Conservation (phyloP, 2,329 filamentous ascomycete genomes). For the Penicillium sp. region DNA sequence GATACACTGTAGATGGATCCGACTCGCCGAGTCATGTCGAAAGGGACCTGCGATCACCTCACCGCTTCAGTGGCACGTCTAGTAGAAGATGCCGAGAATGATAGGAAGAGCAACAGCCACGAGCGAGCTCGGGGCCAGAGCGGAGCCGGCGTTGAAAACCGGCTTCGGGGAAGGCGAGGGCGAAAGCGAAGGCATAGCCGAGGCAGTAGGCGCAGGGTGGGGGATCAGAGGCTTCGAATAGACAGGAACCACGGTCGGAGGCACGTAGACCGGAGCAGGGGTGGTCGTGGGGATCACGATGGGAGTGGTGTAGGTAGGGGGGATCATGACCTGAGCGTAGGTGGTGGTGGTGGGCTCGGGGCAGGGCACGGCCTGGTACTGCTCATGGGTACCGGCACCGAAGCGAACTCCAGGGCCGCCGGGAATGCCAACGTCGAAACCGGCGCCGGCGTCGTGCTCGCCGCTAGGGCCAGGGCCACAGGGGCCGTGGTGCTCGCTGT, state of each 20-base stretch:
- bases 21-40: neutral
- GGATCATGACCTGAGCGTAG: slow-evolving; percentile 12
- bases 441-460: slow-evolving; percentile 13
- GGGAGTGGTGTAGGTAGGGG: slow-evolving; percentile 21
- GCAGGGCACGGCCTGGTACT: slow-evolving; percentile 15
- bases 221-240: slow-evolving; percentile 21
- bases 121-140: slow-evolving; percentile 15
- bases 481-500: slow-evolving; percentile 17
- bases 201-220: slow-evolving; percentile 9
- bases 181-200: neutral
- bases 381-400: slow-evolving; percentile 12
- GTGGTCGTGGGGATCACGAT: slow-evolving; percentile 18
- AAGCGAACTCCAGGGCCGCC: slow-evolving; percentile 12
- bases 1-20: slow-evolving; percentile 1
- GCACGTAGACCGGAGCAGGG: slow-evolving; percentile 9
- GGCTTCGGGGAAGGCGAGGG: slow-evolving; percentile 2
- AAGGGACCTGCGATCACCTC: slow-evolving; percentile 6
- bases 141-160: slow-evolving; percentile 21
- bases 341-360: slow-evolving; percentile 17
- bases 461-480: slow-evolving; percentile 15
- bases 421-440: slow-evolving; percentile 17
- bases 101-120: slow-evolving; percentile 18
- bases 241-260: slow-evolving; percentile 9
- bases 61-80: slow-evolving; percentile 3
- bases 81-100: slow-evolving; percentile 21